These are phyloP conservation scores for Hawksworthiomyces lignivorus DNA, from an alignment of 2,329 filamentous ascomycete species.

Conservation along the genomic window DNA sequence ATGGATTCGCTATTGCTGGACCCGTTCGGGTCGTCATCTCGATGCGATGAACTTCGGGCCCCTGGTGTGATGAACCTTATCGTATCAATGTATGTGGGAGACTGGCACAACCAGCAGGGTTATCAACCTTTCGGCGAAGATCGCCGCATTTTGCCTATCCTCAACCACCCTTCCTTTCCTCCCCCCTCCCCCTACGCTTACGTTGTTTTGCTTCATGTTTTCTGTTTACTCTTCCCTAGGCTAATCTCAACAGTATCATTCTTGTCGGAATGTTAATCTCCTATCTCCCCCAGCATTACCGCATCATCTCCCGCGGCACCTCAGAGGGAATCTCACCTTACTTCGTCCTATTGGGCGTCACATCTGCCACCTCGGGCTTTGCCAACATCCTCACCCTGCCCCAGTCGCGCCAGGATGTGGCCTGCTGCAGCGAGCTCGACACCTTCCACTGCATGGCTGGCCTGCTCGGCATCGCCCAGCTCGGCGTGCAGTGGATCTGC, in stretches of 20 bases:
- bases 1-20: conserved; percentile 27
- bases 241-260: conserved; percentile 48
- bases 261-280: conserved; percentile 83
- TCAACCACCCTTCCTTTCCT: neutral
- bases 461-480: conserved; percentile 80
- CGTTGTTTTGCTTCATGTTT: neutral
- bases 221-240: neutral
- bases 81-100: conserved; percentile 42
- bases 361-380: conserved; percentile 80
- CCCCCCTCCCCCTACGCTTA: neutral
- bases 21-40: conserved; percentile 19
- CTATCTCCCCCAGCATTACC: conserved; percentile 89
- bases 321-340: conserved; percentile 94
- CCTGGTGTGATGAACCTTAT: conserved; percentile 48
- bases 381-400: conserved; percentile 87
- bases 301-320: conserved; percentile 77
- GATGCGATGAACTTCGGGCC: conserved; percentile 45
- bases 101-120: too few relatives aligned
- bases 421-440: conserved; percentile 76
- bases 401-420: conserved; percentile 73
- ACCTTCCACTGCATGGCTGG: conserved; percentile 78
- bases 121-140: neutral
- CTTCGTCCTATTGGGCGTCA: conserved; percentile 89
- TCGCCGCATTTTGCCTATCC: neutral
- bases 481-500: conserved; percentile 85